These are phyloP conservation scores for Byssoonygena ceratinophila DNA, from an alignment of 2,329 filamentous ascomycete genomes.

Conservation along the genomic window DNA sequence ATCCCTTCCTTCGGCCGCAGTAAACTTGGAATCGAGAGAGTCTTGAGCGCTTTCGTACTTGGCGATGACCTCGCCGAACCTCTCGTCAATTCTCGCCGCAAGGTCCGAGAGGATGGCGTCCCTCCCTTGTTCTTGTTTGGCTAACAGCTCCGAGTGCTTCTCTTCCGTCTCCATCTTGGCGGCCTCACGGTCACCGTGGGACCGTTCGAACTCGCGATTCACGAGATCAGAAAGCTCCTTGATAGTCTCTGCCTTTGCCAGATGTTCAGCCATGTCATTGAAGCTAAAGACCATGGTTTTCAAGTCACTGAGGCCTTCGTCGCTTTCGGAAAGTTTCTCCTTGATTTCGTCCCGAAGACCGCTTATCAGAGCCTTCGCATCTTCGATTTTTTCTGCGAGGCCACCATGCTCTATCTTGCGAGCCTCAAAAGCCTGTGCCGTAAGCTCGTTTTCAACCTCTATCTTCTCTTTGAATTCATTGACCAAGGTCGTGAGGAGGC, in stretches of 20 bases:
- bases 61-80: slow-evolving; percentile 65
- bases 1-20: slow-evolving; percentile 62
- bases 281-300: slow-evolving; percentile 56
- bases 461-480: slow-evolving; percentile 46
- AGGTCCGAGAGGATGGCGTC: slow-evolving; percentile 46
- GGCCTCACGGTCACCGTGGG: slow-evolving; percentile 66
- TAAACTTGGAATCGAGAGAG: slow-evolving; percentile 61
- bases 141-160: slow-evolving; percentile 43
- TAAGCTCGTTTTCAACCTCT: slow-evolving; percentile 59
- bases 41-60: slow-evolving; percentile 83
- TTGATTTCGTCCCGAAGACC: slow-evolving; percentile 69
- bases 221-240: slow-evolving; percentile 65
- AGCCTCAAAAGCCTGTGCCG: slow-evolving; percentile 68
- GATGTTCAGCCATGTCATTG: slow-evolving; percentile 46
- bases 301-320: slow-evolving; percentile 47
- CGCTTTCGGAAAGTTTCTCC: slow-evolving; percentile 64
- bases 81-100: slow-evolving; percentile 56
- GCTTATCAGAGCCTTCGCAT: slow-evolving; percentile 65
- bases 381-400: slow-evolving; percentile 65
- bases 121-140: slow-evolving; percentile 52
- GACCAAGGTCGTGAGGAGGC: slow-evolving; percentile 58
- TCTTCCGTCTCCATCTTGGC: slow-evolving; percentile 68
- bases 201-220: slow-evolving; percentile 77
- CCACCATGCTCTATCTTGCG: slow-evolving; percentile 73
- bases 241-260: slow-evolving; percentile 48